Percentiles rank a stretch among this genome's conserved stretches.
Evolutionary conservation across 768 basidiomycete genomes (phyloP).

Genomic region (Clavaria fumosa): DNA sequence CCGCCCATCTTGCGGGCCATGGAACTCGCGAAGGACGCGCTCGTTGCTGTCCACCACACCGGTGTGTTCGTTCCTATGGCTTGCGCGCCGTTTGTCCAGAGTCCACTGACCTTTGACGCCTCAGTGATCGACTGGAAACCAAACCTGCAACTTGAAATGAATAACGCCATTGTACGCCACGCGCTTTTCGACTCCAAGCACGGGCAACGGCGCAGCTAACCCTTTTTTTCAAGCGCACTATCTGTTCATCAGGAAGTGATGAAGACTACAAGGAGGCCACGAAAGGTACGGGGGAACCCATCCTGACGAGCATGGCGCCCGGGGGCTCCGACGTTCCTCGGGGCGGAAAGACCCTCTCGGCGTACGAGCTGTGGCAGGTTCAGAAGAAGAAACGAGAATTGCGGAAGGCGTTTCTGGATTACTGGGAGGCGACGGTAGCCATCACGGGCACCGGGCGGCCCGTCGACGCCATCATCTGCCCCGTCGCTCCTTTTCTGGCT

Average conservation of each 20-base stretch:
- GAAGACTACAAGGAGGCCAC: constrained; percentile 32
- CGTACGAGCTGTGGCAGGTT: constrained; percentile 50
- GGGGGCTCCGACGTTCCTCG: no score
- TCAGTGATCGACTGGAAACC: constrained; percentile 61
- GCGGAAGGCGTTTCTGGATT: constrained; percentile 40
- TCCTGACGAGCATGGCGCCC: constrained; percentile 39
- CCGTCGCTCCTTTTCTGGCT: constrained; percentile 44
- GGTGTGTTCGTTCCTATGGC: constrained; percentile 27
- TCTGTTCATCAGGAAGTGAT: constrained; percentile 35
- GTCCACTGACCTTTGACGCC: background rate
- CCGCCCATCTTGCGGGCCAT: constrained; percentile 53
- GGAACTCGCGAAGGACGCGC: constrained; percentile 35
- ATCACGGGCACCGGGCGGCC: constrained; percentile 54
- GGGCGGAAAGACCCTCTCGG: no score
- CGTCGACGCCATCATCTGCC: constrained; percentile 60
- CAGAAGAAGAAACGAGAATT: constrained; percentile 36
- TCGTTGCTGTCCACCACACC: constrained; percentile 47
- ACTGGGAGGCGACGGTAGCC: constrained; percentile 40
- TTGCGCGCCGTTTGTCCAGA: background rate
- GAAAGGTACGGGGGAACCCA: constrained; percentile 37
- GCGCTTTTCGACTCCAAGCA: background rate
- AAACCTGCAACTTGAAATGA: constrained; percentile 33
- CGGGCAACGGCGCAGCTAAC: background rate
- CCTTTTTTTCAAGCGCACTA: constrained; percentile 24
- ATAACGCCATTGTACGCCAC: constrained; percentile 24